These are phyloP conservation scores for Mucor piriformis DNA, from an alignment of 371 early-diverging fungal genomes.

Conservation along the genomic window DNA sequence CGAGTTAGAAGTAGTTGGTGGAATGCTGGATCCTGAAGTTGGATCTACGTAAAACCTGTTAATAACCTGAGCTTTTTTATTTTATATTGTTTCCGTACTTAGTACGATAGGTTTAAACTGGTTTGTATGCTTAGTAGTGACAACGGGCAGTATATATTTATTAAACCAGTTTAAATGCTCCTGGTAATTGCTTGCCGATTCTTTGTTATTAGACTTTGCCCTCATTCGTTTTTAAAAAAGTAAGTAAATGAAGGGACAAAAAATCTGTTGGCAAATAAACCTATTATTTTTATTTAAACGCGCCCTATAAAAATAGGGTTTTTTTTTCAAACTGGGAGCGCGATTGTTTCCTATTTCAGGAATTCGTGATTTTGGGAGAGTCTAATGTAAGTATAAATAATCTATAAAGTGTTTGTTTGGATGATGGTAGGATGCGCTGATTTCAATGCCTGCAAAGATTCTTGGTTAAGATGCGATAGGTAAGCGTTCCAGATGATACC, in stretches of 20 bases:
- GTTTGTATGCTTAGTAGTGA: background rate
- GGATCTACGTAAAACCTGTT: too few relatives aligned
- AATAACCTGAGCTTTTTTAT: background rate
- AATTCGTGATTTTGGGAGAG: background rate
- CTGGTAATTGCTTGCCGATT: constrained; percentile 15
- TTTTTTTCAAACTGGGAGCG: background rate
- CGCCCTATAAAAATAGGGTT: background rate
- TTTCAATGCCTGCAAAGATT: constrained; percentile 10
- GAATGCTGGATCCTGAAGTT: too few relatives aligned
- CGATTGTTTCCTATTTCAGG: background rate
- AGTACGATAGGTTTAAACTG: background rate
- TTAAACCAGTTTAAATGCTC: constrained; percentile 30
- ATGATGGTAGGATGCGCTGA: background rate
- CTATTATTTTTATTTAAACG: background rate
- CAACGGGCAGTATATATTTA: constrained; percentile 5
- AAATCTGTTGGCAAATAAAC: background rate
- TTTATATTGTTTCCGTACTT: background rate
- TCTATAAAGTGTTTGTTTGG: background rate
- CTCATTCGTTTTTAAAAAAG: background rate
- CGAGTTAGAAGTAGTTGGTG: too few relatives aligned
- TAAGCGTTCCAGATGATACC: constrained; percentile 78
- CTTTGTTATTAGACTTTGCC: background rate
- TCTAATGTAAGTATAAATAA: background rate
- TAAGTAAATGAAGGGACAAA: background rate
- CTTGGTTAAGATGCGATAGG: constrained; percentile 62